Evolutionary conservation across 345 rosid genomes (phyloP), one percentile per base, ranked within the genome.

Genomic region (rapeseed (Brassica napus)): DNA sequence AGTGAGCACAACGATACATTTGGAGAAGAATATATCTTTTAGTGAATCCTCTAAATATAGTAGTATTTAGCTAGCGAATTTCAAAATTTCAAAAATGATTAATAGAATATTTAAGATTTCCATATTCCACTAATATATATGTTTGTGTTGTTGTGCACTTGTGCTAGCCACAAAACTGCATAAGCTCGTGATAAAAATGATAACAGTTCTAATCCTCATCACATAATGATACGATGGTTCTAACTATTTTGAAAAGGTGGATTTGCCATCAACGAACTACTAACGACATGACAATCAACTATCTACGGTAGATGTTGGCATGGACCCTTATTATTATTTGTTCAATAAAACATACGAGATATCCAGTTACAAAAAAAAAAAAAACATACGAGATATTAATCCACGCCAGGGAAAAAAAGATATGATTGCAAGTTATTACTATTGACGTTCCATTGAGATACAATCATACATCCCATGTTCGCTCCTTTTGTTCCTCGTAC

Each of bases 401-500:
- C 44, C 24, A 31, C 67, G 2, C 67, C 67, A 15, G 39, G 10
- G 5, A 9, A 28, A 63, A 6, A 31, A 0, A 18, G 21, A 31
- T 6, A 31, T 21, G 31, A 60, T 31, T 66, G 44, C 23, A 42
- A 69, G 64, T 55, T 52, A 54, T 65, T 32, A 63, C 68, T 49
- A 21, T 68, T 26, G 65, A 67, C 39, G 71, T 57, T 75, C 64
- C 65, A 54, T 2, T 14, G 37, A 55, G 55, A 12, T 35, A 24
- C 66, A 52, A n/a, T 49, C 18, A 49, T n/a, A 49, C 57, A 70
- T 4, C 30, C 66, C 10, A 42, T 73, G 69, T 30, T 79, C 31
- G 26, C 65, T 79, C 49, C 15, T 61, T 49, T 62, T 68, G 60
- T 47, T 79, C 78, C 49, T 31, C 69, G 68, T 79, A 73, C 77